Conservation (phyloP, 164 flowering plant species). For the Vitis rupestris region DNA sequence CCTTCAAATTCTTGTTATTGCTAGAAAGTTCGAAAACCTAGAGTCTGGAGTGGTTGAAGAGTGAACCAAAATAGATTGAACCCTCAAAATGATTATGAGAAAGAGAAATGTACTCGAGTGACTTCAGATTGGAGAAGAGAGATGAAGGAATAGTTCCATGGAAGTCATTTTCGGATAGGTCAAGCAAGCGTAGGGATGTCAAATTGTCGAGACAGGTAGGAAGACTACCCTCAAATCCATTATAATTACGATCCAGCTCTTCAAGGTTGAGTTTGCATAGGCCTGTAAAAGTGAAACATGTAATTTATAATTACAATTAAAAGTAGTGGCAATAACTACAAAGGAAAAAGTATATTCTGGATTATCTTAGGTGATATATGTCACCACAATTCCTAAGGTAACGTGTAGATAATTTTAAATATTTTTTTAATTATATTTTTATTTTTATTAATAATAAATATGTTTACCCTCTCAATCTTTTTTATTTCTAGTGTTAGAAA, state of each 20-base stretch:
- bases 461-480: too few species aligned
- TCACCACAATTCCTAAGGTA: too few species aligned
- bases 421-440: too few species aligned
- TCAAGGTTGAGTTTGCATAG: background rate
- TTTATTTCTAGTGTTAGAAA: too few species aligned
- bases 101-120: background rate
- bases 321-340: too few species aligned
- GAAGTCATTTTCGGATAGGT: background rate
- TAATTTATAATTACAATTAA: too few species aligned
- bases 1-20: background rate
- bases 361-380: too few species aligned
- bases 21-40: background rate
- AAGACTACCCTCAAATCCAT: background rate
- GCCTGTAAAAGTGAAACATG: background rate
- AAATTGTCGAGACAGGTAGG: slow-evolving; percentile 5
- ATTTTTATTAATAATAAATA: too few species aligned
- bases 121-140: background rate
- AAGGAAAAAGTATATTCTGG: too few species aligned
- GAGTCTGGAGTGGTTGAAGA: slow-evolving; percentile 1
- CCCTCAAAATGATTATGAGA: background rate
- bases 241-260: background rate
- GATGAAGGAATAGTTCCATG: background rate
- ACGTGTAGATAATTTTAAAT: too few species aligned
- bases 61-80: background rate
- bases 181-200: background rate